Base-by-base conservation (phyloP, 345 rosid genomes). In the Dipteronia dyeriana region DNA sequence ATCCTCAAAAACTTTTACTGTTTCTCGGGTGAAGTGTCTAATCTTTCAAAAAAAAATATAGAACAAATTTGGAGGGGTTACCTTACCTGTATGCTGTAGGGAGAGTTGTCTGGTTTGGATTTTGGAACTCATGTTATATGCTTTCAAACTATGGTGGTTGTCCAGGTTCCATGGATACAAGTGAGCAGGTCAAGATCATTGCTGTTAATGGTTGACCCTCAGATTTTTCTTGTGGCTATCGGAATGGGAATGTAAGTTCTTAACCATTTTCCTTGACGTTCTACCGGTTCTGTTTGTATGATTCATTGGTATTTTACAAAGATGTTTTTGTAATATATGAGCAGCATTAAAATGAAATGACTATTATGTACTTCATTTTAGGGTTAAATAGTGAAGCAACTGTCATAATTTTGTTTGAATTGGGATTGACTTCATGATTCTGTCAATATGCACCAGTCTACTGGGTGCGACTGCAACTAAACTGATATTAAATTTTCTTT, bases 81-180 rank as follows among this genome's bases (percentile, higher is more conserved):
- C n/a, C 12, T 71, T 45, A 41, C n/a, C 12, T 71, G n/a, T 10
- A 25, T 47, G 54, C 41, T 22, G n/a, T 29, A 39, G 26, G 10
- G 65, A 4, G 7, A 34, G 47, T 29, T 25, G 31, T 38, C 45
- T 31, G 22, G 31, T 38, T 47, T 45, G 31, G 38, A 45, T 41
- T 64, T 65, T 65, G 61, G 61, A 71, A 71, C 54, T 66, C 17
- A 25, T 68, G 39, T 77, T 73, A n/a, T 73, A n/a, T 56, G 54
- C 63, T 64, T 17, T 72, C 29, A 63, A 81, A 75, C 66, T 66
- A 25, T 83, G 66, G 75, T 80, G 76, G 66, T 31, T 82, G 17
- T 77, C 41, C 85, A 93, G 98, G 98, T 90, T 63, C 98, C 98
- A 63, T 95, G 95, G 97, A 91, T 95, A 71, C 98, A 93, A 85